Percentiles rank a stretch among this genome's conserved stretches.
Conservation (phyloP, 176 grass and related monocot species). For the Triticum aestivum region DNA sequence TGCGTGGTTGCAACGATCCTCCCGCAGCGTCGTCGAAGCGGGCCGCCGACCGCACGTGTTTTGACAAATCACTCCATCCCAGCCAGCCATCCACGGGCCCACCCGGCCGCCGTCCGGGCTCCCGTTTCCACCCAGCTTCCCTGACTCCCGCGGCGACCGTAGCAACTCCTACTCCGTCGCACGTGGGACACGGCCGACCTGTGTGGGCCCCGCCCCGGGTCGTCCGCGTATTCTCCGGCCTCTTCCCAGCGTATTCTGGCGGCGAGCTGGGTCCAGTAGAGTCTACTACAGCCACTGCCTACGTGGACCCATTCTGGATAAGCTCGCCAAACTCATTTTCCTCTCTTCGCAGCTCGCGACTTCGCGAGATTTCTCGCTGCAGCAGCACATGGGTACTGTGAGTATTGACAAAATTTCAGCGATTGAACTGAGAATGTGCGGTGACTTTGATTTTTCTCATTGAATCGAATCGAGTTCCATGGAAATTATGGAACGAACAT, state of each 20-base stretch:
- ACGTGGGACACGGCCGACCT: constrained; percentile 11
- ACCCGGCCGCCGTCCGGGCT: constrained; percentile 14
- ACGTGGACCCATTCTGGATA: background rate
- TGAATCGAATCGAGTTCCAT: background rate
- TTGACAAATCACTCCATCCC: background rate
- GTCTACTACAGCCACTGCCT: background rate
- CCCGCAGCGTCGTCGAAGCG: background rate
- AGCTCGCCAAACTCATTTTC: background rate
- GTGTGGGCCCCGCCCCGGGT: background rate
- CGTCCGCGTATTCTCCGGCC: background rate
- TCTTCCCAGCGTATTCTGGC: constrained; percentile 7
- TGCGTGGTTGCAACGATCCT: background rate
- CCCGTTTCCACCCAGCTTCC: constrained; percentile 53
- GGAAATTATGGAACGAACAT: background rate
- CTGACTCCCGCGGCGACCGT: background rate
- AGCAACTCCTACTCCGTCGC: background rate
- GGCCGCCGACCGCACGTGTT: background rate
- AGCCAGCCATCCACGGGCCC: background rate
- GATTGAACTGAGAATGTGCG: too few species aligned
- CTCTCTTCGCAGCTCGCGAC: background rate
- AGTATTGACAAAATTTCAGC: background rate
- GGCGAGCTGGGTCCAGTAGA: background rate
- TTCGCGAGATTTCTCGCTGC: too few species aligned
- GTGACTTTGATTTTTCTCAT: background rate
- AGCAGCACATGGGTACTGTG: too few species aligned